Base-by-base conservation (phyloP, 768 basidiomycete genomes). In the Stropharia rugosoannulata region DNA sequence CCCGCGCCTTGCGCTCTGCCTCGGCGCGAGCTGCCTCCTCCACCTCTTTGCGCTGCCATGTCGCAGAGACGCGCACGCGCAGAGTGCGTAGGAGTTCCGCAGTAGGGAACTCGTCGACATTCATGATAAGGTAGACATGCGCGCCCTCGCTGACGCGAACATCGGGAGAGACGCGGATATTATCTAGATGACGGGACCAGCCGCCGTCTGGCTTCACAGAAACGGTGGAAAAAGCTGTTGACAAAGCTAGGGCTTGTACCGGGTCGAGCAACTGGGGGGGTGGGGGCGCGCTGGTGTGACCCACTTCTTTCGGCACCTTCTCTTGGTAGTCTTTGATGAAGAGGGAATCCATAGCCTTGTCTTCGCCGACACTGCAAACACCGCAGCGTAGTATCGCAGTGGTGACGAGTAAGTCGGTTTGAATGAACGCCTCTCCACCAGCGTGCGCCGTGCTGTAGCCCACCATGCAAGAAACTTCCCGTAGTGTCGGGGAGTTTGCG, bases 31-130 rank as follows among this genome's bases (percentile, higher is more conserved):
- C 52, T 16, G 35, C 32, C 29, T 32, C 16, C 29, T 54, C 52
- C 25, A 54, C 52, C 43, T 54, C 52, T 15, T 54, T 43, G 5
- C 43, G 22, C 19, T 54, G 52, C 52, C 52, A 54, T 12, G 43
- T 54, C 13, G 52, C 52, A 11, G 52, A 44, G 19, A 54, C 52
- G 7, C 25, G 35, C 29, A 54, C 43, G 11, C 25, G 27, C 18
- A 54, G n/a, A n/a, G n/a, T 44, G 4, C 52, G 41, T 11, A 45
- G 4, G 13, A 43, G 35, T 22, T 54, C 25, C 27, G 32, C 29
- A 3, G 25, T 54, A 1, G 42, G 41, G 16, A 35, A 45, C n/a
- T 54, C 52, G 29, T 19, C 45, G 4, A 54, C 27, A 15, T 37
- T 41, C 7, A 54, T 18, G 2, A 54, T 11, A 2, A 54, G 13